Evolutionary conservation across 345 rosid species (phyloP).

Genomic region (Aurinia saxatilis): DNA sequence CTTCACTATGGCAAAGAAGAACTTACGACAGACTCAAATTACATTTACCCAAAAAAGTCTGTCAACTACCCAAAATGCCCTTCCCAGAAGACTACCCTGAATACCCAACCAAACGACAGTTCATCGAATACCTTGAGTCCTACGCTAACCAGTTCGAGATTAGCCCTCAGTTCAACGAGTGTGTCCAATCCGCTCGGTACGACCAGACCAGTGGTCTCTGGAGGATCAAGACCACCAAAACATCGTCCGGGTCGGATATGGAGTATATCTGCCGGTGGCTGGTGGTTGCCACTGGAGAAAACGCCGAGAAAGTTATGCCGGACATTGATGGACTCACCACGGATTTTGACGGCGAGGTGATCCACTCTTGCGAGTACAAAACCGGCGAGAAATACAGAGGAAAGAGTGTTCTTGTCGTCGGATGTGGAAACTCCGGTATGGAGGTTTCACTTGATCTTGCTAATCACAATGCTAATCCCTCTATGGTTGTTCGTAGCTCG

Average conservation of each 20-base stretch:
- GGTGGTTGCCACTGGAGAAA: constrained; percentile 95
- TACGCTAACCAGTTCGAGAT: constrained; percentile 58
- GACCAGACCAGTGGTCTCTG: constrained; percentile 74
- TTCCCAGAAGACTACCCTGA: constrained; percentile 71
- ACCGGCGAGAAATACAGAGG: constrained; percentile 63
- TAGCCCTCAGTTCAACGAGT: constrained; percentile 71
- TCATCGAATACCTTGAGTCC: constrained; percentile 64
- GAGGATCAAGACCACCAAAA: constrained; percentile 51
- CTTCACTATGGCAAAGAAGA: constrained; percentile 74
- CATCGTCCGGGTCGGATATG: constrained; percentile 36
- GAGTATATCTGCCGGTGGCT: constrained; percentile 89
- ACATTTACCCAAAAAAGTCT: constrained; percentile 72
- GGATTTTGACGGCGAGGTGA: constrained; percentile 60
- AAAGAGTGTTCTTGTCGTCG: constrained; percentile 79
- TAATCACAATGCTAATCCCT: constrained; percentile 59
- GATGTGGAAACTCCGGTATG: constrained; percentile 98
- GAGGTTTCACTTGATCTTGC: constrained; percentile 89
- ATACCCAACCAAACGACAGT: constrained; percentile 69
- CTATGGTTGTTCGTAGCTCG: constrained; percentile 86
- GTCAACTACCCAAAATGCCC: constrained; percentile 71
- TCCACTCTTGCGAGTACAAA: constrained; percentile 66
- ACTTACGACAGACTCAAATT: constrained; percentile 77
- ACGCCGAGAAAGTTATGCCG: constrained; percentile 76
- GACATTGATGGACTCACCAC: constrained; percentile 55
- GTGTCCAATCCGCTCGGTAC: constrained; percentile 71